Evolutionary conservation across 139 green algal species (phyloP).

Genomic region (Deuterostichococcus epilithicus): DNA sequence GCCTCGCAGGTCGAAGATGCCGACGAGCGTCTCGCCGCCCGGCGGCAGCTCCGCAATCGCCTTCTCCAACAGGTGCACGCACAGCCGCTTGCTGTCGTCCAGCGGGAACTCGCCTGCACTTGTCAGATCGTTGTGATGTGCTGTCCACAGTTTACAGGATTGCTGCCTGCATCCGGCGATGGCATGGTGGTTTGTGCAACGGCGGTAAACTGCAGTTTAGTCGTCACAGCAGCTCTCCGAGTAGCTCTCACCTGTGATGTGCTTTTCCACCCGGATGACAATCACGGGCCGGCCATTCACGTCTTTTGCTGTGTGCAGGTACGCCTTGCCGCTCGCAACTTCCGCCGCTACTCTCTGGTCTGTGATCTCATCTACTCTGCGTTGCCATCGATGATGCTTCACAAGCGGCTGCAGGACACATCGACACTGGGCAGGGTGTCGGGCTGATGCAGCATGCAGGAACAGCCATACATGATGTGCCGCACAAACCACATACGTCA

Average conservation of each 20-base stretch:
- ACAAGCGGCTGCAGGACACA: neutral
- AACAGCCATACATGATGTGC: neutral
- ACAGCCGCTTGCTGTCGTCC: slow-evolving; percentile 66
- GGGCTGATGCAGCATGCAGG: no score
- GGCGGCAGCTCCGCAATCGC: slow-evolving; percentile 47
- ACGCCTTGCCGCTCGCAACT: slow-evolving; percentile 78
- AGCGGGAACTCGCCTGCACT: slow-evolving; percentile 58
- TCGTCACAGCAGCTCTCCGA: neutral
- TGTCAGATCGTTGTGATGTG: neutral
- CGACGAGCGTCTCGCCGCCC: slow-evolving; percentile 77
- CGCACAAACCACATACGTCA: neutral
- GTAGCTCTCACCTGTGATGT: slow-evolving; percentile 32
- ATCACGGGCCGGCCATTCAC: slow-evolving; percentile 76
- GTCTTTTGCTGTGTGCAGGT: slow-evolving; percentile 73
- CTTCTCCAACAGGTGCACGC: slow-evolving; percentile 63
- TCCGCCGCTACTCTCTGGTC: slow-evolving; percentile 47
- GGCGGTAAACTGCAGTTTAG: neutral
- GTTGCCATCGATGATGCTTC: no score
- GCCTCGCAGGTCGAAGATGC: slow-evolving; percentile 88
- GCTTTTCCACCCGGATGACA: slow-evolving; percentile 60
- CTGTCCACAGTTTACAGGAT: no score
- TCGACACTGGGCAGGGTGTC: no score
- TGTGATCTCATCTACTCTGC: slow-evolving; percentile 52
- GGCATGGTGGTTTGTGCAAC: slow-evolving; percentile 19
- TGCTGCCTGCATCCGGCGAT: no score